phyloP scores from a whole-genome alignment of 2,329 filamentous ascomycete species.

The Neurospora crassa region DNA sequence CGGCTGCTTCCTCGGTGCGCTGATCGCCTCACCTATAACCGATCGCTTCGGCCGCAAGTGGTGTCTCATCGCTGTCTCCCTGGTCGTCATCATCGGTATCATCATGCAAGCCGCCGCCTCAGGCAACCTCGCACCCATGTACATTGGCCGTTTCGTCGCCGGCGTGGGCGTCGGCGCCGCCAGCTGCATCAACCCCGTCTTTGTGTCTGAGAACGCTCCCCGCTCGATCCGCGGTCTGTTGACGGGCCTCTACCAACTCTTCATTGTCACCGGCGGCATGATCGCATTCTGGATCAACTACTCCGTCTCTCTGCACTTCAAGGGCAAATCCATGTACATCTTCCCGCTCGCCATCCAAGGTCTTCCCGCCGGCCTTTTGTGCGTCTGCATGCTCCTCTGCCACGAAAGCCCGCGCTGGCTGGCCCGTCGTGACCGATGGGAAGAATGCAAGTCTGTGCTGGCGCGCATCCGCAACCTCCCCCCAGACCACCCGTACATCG shows the following conservation, averaged over 20 bases:
- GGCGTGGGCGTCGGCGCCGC: conserved; percentile 34
- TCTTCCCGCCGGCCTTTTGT: conserved; percentile 50
- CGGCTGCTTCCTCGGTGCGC: conserved; percentile 30
- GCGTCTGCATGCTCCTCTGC: conserved; percentile 51
- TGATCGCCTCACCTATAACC: conserved; percentile 39
- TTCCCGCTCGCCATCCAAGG: conserved; percentile 55
- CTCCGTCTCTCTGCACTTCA: conserved; percentile 25
- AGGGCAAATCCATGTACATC: conserved; percentile 37
- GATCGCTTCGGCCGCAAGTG: conserved; percentile 44
- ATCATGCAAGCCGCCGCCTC: conserved; percentile 50
- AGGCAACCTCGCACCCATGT: conserved; percentile 50
- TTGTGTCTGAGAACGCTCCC: conserved; percentile 35
- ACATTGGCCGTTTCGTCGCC: conserved; percentile 49
- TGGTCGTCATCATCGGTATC: conserved; percentile 47
- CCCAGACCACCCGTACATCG: conserved; percentile 42
- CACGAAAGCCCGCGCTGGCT: conserved; percentile 57
- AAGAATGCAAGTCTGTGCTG: conserved; percentile 47
- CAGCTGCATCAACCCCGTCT: conserved; percentile 33
- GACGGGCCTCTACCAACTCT: conserved; percentile 36
- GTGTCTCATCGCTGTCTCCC: conserved; percentile 42
- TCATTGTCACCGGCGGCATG: conserved; percentile 34
- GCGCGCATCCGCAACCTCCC: conserved; percentile 45
- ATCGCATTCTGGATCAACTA: conserved; percentile 43
- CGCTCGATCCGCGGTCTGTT: conserved; percentile 34
- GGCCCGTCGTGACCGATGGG: conserved; percentile 55